Evolutionary conservation across 805 yeast genomes (phyloP), one percentile per base, ranked within the genome.

Genomic region (Ascoidea tarda): DNA sequence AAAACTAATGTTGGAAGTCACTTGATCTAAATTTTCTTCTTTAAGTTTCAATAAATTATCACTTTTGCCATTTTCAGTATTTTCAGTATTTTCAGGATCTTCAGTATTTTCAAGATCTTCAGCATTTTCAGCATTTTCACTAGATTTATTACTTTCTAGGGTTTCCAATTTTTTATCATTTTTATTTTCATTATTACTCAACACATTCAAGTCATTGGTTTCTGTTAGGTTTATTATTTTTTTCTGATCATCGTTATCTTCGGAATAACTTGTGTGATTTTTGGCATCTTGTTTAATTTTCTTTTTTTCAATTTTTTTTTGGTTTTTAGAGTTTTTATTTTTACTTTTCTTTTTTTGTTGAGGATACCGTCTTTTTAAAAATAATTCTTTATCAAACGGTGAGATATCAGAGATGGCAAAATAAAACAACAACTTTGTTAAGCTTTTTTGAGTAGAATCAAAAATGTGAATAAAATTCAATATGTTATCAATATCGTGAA

Each of bases 381-480:
- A 56, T 50, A 57, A 54, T 6, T 64, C 57, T 16, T 66, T 64
- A 52, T 74, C 74, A 59, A 81, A 83, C 0, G 84, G 79, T 0
- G 89, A 86, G 32, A 83, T 68, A 32, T 81, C 90, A 16, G 95
- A 84, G 58, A 76, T 67, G 6, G 79, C 60, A 64, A 76, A 85
- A 0, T 82, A 87, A 60, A 76, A 78, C 44, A 1, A 89, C 64
- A 1, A 81, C 72, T 54, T 72, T 73, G 0, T 87, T 81, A 46
- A 87, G 63, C 0, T 88, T 88, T 49, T 77, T 80, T 28, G 63
- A 10, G 44, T 38, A 38, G 8, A 66, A 5, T 78, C 80, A 65
- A 85, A 88, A 46, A 69, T 63, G 47, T 68, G 67, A 47, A 86
- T 68, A 60, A 78, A 87, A 44, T 67, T 72, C n/a, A 72, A 58